Evolutionary conservation across 2,329 filamentous ascomycete genomes (phyloP).

Genomic region (Sporothrix mexicana): DNA sequence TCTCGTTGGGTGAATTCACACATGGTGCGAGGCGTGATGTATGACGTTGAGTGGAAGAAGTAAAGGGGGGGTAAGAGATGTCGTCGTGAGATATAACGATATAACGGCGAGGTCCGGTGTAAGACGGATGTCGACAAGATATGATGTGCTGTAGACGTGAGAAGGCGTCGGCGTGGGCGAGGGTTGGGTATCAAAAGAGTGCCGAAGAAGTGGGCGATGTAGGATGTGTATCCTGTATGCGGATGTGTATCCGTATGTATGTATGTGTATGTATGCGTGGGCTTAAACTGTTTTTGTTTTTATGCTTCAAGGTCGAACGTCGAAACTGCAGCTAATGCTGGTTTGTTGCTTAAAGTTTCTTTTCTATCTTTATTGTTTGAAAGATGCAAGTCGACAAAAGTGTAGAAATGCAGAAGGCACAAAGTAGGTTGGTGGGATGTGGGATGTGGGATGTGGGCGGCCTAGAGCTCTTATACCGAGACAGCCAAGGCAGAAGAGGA

Average conservation of each 20-base stretch:
- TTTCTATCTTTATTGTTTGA: neutral
- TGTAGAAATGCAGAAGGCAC: neutral
- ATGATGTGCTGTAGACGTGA: neutral
- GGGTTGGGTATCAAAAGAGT: conserved; percentile 1
- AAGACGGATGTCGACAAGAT: neutral
- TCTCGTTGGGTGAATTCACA: conserved; percentile 57
- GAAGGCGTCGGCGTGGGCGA: neutral
- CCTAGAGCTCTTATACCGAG: conserved; percentile 10
- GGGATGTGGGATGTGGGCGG: conserved; percentile 3
- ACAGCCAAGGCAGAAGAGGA: neutral
- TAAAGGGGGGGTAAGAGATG: neutral
- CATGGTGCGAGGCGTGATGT: conserved; percentile 45
- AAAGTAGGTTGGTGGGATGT: too few species aligned
- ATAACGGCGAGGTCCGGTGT: neutral
- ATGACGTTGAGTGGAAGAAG: neutral
- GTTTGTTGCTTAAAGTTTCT: neutral
- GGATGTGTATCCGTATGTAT: neutral
- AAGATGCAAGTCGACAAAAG: conserved; percentile 15
- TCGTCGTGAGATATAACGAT: neutral
- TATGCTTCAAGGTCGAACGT: neutral
- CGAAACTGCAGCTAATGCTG: too few species aligned
- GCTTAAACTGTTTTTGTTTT: neutral
- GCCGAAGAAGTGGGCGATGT: neutral
- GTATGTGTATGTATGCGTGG: neutral
- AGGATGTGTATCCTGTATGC: neutral